These are phyloP conservation scores for Harringtonia lauricola DNA, from an alignment of 2,329 filamentous ascomycete genomes.

Conservation along the genomic window DNA sequence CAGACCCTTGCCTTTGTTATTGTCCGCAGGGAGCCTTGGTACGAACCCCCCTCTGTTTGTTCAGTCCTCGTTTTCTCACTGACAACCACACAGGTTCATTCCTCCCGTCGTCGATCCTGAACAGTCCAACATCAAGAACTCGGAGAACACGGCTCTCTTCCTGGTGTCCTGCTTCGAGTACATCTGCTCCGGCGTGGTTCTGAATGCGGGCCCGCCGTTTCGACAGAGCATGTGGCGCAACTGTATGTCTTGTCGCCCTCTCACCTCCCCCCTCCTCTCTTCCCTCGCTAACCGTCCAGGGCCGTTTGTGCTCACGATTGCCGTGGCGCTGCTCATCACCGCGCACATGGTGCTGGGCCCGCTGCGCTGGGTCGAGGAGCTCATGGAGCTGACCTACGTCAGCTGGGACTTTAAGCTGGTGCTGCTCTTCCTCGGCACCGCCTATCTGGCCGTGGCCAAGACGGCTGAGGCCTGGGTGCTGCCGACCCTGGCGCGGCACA, in stretches of 20 bases:
- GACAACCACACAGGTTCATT: slow-evolving; percentile 48
- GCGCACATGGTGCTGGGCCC: slow-evolving; percentile 74
- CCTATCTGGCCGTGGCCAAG: slow-evolving; percentile 61
- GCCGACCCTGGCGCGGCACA: slow-evolving; percentile 50
- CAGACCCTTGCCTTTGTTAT: slow-evolving; percentile 65
- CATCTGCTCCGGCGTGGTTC: slow-evolving; percentile 76
- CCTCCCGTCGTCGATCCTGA: slow-evolving; percentile 68
- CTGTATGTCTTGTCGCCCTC: slow-evolving; percentile 38
- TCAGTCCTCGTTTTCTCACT: not conserved
- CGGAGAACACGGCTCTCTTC: slow-evolving; percentile 87
- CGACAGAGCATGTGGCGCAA: slow-evolving; percentile 71
- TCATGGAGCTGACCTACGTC: slow-evolving; percentile 84
- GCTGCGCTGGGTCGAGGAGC: slow-evolving; percentile 50
- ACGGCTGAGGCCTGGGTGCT: slow-evolving; percentile 62
- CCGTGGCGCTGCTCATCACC: slow-evolving; percentile 54
- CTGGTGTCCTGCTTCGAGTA: slow-evolving; percentile 90
- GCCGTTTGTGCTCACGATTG: slow-evolving; percentile 73
- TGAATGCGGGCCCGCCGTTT: slow-evolving; percentile 88
- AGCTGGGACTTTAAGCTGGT: slow-evolving; percentile 61
- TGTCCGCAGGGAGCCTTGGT: slow-evolving; percentile 74
- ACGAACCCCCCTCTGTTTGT: slow-evolving; percentile 19
- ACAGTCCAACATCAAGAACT: slow-evolving; percentile 80
- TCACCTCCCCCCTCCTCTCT: not conserved
- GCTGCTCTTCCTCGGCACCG: slow-evolving; percentile 57
- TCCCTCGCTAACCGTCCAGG: slow-evolving; percentile 32